These are phyloP conservation scores for Arachis hypogaea DNA, from an alignment of 306 rosid genomes.

Conservation along the genomic window DNA sequence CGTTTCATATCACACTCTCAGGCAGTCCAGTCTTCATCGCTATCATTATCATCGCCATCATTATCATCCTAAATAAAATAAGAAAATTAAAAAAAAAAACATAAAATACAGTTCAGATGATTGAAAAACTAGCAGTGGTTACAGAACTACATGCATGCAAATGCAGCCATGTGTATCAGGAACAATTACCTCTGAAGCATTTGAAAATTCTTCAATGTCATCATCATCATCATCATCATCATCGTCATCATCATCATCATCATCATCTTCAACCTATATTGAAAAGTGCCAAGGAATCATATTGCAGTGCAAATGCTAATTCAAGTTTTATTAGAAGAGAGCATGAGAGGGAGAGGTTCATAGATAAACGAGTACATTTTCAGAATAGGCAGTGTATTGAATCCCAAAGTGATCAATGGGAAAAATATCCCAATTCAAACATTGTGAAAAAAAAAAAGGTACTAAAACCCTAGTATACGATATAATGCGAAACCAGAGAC, in stretches of 20 bases:
- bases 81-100: background rate
- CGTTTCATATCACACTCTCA: conserved; percentile 41
- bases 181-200: conserved; percentile 48
- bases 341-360: background rate
- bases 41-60: conserved; percentile 43
- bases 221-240: conserved; percentile 34
- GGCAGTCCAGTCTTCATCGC: conserved; percentile 79
- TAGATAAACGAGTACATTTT: background rate
- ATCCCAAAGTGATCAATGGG: background rate
- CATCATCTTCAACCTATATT: conserved; percentile 3
- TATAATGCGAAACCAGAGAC: background rate
- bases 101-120: no score
- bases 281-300: conserved; percentile 11
- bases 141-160: conserved; percentile 5
- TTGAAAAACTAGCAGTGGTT: background rate
- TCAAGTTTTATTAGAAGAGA: background rate
- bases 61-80: conserved; percentile 46
- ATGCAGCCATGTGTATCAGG: conserved; percentile 6
- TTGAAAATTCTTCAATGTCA: conserved; percentile 49
- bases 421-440: no score
- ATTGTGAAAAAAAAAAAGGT: background rate
- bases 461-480: background rate
- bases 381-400: conserved; percentile 3
- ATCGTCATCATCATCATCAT: conserved; percentile 40
- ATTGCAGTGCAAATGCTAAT: background rate